Evolutionary conservation across 768 basidiomycete genomes (phyloP), one percentile per base, ranked within the genome.

Genomic region (Mrakia gelida): DNA sequence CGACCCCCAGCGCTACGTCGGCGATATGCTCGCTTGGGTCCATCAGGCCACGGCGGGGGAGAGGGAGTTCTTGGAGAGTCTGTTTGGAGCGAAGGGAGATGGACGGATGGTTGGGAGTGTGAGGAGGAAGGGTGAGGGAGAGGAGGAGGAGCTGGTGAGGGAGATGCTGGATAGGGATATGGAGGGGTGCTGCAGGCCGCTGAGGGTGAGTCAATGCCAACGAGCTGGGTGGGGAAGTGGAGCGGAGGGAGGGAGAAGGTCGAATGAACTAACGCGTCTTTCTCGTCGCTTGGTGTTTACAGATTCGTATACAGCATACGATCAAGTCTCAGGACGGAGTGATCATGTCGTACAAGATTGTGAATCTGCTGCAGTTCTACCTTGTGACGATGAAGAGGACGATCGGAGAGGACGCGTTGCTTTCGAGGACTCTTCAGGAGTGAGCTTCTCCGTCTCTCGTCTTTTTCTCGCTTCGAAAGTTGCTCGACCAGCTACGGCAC

Each of bases 21-120:
- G 97, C 21, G 96, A 98, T 84, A 98, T 98, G 93, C 89, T 98
- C 11, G 96, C 95, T 0, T 98, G 96, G 96, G 91, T 98, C 0
- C 96, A 99, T 84, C 96, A 98, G 80, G 89, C 92, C 0, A 94
- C 97, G 79, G 97, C 97, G 0, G 92, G 92, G 1, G 97, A 99
- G 82, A 91, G 91, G 63, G 97, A 98, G 85, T 95, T 95, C 81
- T 87, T 99, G 30, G 95, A 98, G 82, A 87, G 89, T 49, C 84
- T 98, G 34, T 98, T 98, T 80, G 91, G 89, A 9, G 81, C 94
- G 71, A 88, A 87, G 73, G 87, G 86, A 56, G 89, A 90, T 56
- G 89, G 90, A 75, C 83, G 79, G 85, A 91, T 82, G 91, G 95
- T 94, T 90, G 95, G 90, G 79, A 87, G 90, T 41, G 85, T 91